These are phyloP conservation scores for Ulota crispa DNA, from an alignment of 225 moss, liverwort and hornwort species.

Conservation along the genomic window DNA sequence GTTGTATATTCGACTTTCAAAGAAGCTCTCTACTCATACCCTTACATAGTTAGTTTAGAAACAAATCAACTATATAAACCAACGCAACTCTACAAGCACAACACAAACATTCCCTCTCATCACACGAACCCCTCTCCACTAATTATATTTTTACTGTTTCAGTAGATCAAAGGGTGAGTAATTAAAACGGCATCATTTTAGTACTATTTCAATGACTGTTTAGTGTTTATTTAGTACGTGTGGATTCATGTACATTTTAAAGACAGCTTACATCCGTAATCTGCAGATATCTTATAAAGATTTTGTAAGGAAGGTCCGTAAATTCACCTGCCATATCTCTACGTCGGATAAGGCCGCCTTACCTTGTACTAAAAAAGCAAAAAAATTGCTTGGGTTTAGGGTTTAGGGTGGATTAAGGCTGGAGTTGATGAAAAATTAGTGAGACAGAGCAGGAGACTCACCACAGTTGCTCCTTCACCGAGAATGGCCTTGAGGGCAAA, in stretches of 20 bases:
- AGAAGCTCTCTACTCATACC: not conserved
- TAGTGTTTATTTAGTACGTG: no score
- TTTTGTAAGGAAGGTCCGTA: no score
- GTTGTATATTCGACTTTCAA: not conserved
- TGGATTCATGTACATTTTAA: no score
- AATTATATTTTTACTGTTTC: not conserved
- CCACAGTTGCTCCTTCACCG: constrained; percentile 91
- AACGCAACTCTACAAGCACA: not conserved
- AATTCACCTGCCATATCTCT: no score
- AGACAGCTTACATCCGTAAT: no score
- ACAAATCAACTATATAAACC: not conserved
- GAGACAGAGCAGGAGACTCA: constrained; percentile 32
- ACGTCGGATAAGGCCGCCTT: no score
- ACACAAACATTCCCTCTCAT: not conserved
- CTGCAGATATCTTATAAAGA: no score
- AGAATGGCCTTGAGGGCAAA: constrained; percentile 89
- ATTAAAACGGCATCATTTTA: not conserved
- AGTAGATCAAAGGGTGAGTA: no score
- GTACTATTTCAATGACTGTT: not conserved
- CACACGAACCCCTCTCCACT: not conserved
- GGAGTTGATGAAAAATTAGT: not conserved
- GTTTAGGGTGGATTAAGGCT: not conserved
- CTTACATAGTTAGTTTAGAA: not conserved
- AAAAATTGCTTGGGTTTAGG: no score
- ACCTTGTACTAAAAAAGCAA: no score